A percentile compares a stretch with the other conserved stretches of the same genome.
These are phyloP conservation scores for Noccaea bulbosa DNA, from an alignment of 345 rosid species.

Conservation along the genomic window DNA sequence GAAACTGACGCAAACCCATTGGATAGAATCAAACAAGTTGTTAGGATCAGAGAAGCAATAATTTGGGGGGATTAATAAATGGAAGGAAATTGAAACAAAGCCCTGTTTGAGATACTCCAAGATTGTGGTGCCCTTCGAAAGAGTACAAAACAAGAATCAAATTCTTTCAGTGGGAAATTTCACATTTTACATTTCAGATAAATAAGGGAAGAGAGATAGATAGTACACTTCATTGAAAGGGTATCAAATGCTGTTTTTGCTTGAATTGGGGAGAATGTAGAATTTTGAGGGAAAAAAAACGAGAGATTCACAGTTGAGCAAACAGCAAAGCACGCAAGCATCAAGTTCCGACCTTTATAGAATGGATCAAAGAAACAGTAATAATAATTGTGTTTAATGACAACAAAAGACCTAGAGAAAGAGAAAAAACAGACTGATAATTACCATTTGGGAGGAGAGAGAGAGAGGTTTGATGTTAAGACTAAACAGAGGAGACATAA, in stretches of 20 bases:
- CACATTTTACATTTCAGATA: conserved; percentile 44
- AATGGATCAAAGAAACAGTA: conserved; percentile 38
- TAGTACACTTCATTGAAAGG: conserved; percentile 47
- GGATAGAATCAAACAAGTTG: conserved; percentile 15
- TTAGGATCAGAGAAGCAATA: conserved; percentile 32
- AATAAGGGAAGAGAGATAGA: conserved; percentile 43
- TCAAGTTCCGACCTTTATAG: conserved; percentile 69
- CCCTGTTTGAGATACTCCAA: conserved; percentile 56
- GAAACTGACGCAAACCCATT: conserved; percentile 31
- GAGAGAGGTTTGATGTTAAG: conserved; percentile 49
- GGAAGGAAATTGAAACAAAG: conserved; percentile 31
- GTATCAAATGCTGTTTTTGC: conserved; percentile 72
- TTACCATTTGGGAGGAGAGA: conserved; percentile 26
- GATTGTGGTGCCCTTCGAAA: conserved; percentile 50
- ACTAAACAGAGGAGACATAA: conserved; percentile 58
- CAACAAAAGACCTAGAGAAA: conserved; percentile 45
- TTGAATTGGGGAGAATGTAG: conserved; percentile 43
- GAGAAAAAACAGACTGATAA: conserved; percentile 20
- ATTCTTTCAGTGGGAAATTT: conserved; percentile 50
- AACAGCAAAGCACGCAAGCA: conserved; percentile 63
- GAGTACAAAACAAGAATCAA: conserved; percentile 54
- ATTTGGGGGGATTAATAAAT: conserved; percentile 9
- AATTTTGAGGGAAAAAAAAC: background rate
- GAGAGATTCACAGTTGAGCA: conserved; percentile 47
- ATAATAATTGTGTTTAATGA: conserved; percentile 41